Evolutionary conservation across 2,329 filamentous ascomycete species (phyloP).

Genomic region (Botrytis fabae): DNA sequence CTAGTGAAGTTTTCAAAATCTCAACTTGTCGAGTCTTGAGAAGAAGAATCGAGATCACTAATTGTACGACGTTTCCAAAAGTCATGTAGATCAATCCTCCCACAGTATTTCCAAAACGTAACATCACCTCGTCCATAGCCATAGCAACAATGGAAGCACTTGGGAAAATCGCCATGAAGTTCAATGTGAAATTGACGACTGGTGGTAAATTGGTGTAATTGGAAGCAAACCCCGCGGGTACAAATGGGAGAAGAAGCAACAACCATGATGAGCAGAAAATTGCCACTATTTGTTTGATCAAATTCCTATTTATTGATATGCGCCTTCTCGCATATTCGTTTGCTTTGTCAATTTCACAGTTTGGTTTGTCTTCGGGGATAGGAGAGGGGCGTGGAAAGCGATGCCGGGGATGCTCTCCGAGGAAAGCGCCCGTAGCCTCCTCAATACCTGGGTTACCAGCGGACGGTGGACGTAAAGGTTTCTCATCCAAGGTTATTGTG

Average conservation of each 20-base stretch:
- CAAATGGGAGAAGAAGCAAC: slow-evolving; percentile 74
- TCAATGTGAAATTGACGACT: slow-evolving; percentile 74
- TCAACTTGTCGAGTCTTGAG: slow-evolving; percentile 48
- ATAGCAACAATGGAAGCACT: slow-evolving; percentile 82
- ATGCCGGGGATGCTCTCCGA: background rate
- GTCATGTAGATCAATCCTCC: slow-evolving; percentile 83
- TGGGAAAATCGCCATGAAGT: slow-evolving; percentile 88
- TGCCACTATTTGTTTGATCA: background rate
- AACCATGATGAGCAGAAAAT: slow-evolving; percentile 80
- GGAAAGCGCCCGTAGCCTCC: too few relatives aligned
- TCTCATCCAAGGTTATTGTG: background rate
- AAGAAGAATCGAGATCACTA: slow-evolving; percentile 33
- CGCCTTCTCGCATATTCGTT: background rate
- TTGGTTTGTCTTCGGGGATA: background rate
- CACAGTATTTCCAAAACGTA: slow-evolving; percentile 75
- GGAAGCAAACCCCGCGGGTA: slow-evolving; percentile 73
- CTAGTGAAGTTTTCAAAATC: slow-evolving; percentile 86
- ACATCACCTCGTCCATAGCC: slow-evolving; percentile 82
- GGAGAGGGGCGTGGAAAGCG: background rate
- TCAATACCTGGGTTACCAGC: background rate
- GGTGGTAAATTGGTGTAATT: slow-evolving; percentile 61
- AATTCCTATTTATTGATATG: background rate
- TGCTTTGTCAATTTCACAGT: background rate
- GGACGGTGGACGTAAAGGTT: background rate
- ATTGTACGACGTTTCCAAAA: slow-evolving; percentile 76